A percentile compares a stretch with the other conserved stretches of the same genome.
These are phyloP conservation scores for Stagonosporopsis tanaceti DNA, from an alignment of 2,329 filamentous ascomycete species.

Conservation along the genomic window DNA sequence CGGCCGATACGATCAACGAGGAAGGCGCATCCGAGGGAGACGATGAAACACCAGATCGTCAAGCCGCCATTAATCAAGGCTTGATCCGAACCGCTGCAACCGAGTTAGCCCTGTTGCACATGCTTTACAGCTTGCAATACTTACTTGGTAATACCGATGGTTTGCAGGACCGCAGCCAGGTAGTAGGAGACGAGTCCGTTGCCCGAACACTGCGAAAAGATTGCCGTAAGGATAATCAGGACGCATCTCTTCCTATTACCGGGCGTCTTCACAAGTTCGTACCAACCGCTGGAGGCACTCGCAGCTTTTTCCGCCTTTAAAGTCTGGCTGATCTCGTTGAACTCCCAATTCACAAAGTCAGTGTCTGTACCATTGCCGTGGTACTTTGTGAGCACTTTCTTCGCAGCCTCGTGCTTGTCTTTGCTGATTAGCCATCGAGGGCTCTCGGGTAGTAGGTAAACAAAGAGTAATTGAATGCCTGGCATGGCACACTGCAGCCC, in stretches of 20 bases:
- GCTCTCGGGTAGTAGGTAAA: conserved; percentile 65
- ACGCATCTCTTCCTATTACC: conserved; percentile 28
- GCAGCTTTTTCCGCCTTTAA: conserved; percentile 24
- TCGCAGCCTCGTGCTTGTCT: conserved; percentile 61
- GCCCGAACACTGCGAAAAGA: conserved; percentile 29
- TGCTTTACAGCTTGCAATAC: conserved; percentile 31
- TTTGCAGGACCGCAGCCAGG: conserved; percentile 21
- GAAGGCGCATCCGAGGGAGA: conserved; percentile 53
- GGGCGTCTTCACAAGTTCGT: conserved; percentile 25
- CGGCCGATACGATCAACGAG: conserved; percentile 44
- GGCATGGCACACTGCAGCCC: conserved; percentile 41
- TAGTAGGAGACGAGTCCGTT: conserved; percentile 29
- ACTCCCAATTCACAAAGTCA: conserved; percentile 28
- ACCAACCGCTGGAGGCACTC: conserved; percentile 22
- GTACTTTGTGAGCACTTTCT: conserved; percentile 63
- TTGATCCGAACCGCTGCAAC: conserved; percentile 42
- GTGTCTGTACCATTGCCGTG: conserved; percentile 48
- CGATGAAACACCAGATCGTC: conserved; percentile 68
- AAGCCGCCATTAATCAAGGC: conserved; percentile 57
- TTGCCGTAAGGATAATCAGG: conserved; percentile 23
- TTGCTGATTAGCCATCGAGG: conserved; percentile 66
- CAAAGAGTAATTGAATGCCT: conserved; percentile 53
- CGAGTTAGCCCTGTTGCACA: not conserved
- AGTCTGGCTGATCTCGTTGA: conserved; percentile 27
- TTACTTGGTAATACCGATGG: conserved; percentile 33